A percentile compares a stretch with the other conserved stretches of the same genome.
phyloP scores from a whole-genome alignment of 768 basidiomycete species.

The Pulveroboletus frians region DNA sequence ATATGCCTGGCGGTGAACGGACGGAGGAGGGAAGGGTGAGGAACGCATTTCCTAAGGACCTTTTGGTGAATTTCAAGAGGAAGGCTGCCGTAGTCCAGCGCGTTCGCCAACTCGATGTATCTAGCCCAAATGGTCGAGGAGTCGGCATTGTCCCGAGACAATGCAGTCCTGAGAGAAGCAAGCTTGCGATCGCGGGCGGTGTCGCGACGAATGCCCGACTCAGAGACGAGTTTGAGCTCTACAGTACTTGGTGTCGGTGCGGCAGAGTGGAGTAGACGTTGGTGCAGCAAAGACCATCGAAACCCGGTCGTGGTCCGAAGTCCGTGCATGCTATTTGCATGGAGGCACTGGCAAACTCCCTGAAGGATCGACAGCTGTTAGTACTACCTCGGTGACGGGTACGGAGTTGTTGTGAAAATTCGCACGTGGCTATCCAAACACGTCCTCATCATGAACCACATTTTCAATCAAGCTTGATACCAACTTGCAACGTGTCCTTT shows the following conservation, averaged over 20 bases:
- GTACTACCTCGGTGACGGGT: neutral
- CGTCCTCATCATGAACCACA: too few relatives aligned
- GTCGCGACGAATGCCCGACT: constrained; percentile 6
- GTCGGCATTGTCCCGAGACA: constrained; percentile 31
- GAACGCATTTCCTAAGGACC: constrained; percentile 64
- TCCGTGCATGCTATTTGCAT: constrained; percentile 22
- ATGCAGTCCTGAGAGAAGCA: constrained; percentile 21
- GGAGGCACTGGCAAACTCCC: neutral
- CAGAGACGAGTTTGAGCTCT: constrained; percentile 4
- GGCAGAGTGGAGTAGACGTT: constrained; percentile 5
- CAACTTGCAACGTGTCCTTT: neutral
- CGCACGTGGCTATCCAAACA: constrained; percentile 6
- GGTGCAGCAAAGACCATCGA: constrained; percentile 7
- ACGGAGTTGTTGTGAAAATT: constrained; percentile 7
- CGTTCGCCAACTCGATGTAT: constrained; percentile 54
- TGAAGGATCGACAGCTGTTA: neutral
- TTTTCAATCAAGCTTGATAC: neutral
- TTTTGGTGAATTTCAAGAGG: constrained; percentile 64
- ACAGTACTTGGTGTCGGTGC: constrained; percentile 4
- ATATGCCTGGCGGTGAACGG: constrained; percentile 39
- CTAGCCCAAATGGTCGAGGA: constrained; percentile 57
- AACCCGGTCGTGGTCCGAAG: constrained; percentile 12
- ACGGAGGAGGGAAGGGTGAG: constrained; percentile 43
- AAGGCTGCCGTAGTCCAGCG: constrained; percentile 43
- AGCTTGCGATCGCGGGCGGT: constrained; percentile 24